phyloP scores from a whole-genome alignment of 495 filamentous ascomycete species.

The Penicillium goetzii region DNA sequence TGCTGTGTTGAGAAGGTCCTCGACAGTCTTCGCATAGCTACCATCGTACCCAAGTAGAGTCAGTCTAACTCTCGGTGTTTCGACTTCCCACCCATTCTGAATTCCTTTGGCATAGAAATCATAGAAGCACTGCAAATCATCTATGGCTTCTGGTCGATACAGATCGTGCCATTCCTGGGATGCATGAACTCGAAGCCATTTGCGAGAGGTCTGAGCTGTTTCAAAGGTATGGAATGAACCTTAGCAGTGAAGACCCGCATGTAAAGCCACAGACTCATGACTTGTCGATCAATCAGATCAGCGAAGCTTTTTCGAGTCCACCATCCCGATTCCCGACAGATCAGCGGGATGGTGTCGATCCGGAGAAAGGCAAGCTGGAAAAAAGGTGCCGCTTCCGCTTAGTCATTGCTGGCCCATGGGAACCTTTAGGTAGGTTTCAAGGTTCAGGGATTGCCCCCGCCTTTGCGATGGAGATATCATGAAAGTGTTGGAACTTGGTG shows the following conservation, averaged over 20 bases:
- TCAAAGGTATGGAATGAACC: not conserved
- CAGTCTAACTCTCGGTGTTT: not conserved
- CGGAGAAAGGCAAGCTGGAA: not conserved
- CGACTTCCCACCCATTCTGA: not conserved
- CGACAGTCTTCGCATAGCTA: not conserved
- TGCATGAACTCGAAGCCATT: not conserved
- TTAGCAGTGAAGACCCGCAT: not conserved
- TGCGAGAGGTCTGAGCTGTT: not conserved
- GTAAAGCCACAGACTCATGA: not conserved
- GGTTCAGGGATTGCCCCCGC: not conserved
- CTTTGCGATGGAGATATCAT: not conserved
- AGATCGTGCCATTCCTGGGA: not conserved
- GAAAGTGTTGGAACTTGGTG: not conserved
- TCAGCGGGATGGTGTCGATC: not conserved
- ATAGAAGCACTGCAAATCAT: constrained; percentile 1
- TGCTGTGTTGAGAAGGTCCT: not conserved
- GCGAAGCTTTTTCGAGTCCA: not conserved
- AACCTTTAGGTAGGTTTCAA: too few species aligned
- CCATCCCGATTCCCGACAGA: not conserved
- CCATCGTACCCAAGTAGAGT: not conserved
- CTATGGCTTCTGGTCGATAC: not conserved
- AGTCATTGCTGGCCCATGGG: too few species aligned
- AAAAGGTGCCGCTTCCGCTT: not conserved
- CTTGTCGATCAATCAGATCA: not conserved
- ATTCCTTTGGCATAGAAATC: not conserved